Evolutionary conservation across 2,329 filamentous ascomycete genomes (phyloP).

Genomic region (Pyrenophora tritici-repentis): DNA sequence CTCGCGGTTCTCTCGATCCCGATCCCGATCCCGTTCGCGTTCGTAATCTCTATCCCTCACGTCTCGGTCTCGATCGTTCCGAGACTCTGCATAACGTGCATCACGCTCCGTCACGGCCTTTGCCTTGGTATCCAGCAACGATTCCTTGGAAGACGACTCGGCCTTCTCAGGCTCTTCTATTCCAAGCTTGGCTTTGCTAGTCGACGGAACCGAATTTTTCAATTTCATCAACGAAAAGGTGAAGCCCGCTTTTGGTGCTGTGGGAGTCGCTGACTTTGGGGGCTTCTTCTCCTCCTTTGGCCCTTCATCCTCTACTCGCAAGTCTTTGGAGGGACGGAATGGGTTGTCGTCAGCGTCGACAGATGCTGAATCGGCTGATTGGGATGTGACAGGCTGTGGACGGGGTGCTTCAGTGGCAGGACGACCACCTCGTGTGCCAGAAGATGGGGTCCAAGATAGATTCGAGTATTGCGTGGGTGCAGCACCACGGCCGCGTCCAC

Average conservation of each 20-base stretch:
- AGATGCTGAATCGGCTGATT: conserved; percentile 33
- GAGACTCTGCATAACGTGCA: conserved; percentile 27
- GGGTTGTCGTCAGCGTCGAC: conserved; percentile 64
- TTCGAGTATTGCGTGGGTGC: conserved; percentile 63
- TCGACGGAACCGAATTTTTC: conserved; percentile 61
- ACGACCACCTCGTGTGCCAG: conserved; percentile 59
- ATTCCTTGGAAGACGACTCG: conserved; percentile 45
- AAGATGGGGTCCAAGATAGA: conserved; percentile 70
- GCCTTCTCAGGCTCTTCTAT: conserved; percentile 46
- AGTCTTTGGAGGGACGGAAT: conserved; percentile 67
- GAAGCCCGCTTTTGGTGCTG: conserved; percentile 63
- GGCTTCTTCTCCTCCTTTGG: conserved; percentile 58
- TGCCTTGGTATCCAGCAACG: conserved; percentile 48
- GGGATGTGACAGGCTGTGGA: conserved; percentile 23
- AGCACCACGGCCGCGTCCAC: conserved; percentile 60
- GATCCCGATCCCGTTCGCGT: conserved; percentile 43
- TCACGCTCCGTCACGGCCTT: conserved; percentile 44
- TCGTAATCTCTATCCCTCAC: conserved; percentile 27
- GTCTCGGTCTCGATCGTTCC: conserved; percentile 31
- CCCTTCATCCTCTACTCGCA: conserved; percentile 66
- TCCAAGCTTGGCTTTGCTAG: conserved; percentile 57
- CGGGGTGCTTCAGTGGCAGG: conserved; percentile 47
- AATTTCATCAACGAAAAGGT: conserved; percentile 95
- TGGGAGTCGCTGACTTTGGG: conserved; percentile 58
- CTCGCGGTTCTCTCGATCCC: conserved; percentile 51